Conservation (phyloP, 176 grass and related monocot species). For the Paspalum vaginatum region DNA sequence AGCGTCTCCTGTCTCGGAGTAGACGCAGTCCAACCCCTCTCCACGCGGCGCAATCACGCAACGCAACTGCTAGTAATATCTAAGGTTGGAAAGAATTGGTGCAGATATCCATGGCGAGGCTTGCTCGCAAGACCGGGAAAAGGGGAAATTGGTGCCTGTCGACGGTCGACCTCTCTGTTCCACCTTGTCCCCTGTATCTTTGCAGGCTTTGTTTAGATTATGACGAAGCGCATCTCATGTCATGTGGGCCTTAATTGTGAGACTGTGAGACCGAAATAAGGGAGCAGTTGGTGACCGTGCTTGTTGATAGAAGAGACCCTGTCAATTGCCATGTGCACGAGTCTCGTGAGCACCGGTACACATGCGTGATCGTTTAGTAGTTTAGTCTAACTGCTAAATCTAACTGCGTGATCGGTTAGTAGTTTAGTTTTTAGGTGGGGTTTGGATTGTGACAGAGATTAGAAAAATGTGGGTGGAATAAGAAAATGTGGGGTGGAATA, state of each 20-base stretch:
- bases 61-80: background rate
- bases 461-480: too few species aligned
- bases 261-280: background rate
- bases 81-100: background rate
- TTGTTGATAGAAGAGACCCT: background rate
- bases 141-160: background rate
- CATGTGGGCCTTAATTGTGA: background rate
- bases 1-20: background rate
- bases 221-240: background rate
- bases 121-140: constrained; percentile 12
- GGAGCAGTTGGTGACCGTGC: background rate
- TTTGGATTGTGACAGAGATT: too few species aligned
- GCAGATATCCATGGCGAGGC: constrained; percentile 13
- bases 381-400: too few species aligned
- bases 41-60: background rate
- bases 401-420: too few species aligned
- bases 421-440: too few species aligned
- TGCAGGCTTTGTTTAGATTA: constrained; percentile 4
- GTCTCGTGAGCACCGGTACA: too few species aligned
- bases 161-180: too few species aligned
- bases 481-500: too few species aligned
- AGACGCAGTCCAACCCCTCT: constrained; percentile 48
- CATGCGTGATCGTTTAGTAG: too few species aligned
- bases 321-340: constrained; percentile 16
- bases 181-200: background rate